Evolutionary conservation across 306 rosid species (phyloP), one percentile per base, ranked within the genome.

Genomic region (Oemleria cerasiformis): DNA sequence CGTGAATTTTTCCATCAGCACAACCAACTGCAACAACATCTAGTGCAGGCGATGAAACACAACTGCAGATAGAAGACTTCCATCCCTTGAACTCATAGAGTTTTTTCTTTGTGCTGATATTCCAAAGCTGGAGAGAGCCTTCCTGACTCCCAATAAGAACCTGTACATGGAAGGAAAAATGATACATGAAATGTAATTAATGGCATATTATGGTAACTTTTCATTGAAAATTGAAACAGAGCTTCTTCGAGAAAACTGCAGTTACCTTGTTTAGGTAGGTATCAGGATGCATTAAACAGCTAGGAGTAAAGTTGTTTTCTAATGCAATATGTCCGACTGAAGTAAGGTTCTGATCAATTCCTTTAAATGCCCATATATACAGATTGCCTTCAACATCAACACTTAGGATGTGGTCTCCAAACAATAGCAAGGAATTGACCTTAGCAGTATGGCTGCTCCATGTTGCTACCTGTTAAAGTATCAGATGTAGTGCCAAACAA

Each of bases 11-110:
- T 78, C 98, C 98, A 36, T 94, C 97, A 39, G 92, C 82, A 72
- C 97, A 94, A 69, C 98, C 98, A 78, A 91, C 84, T 30, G 96
- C 98, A 77, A 94, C 82, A 45, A 91, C 95, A 77, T 94, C 97
- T 7, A 91, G 83, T 7, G 97, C 97, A 73, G 98, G 98, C 30
- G 97, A 94, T 3, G 97, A 87, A 65, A 94, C 87, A 68, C 94
- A 87, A 69, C 92, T 81, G 62, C 85, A 60, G 57, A 94, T 70
- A 20, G 97, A 79, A 40, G 98, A 91, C 66, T 84, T 79, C 98
- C 98, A 94, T 66, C 98, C 97, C 78, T 85, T 91, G 72, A 94
- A 94, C 77, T 94, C 97, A 45, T 72, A 94, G 41, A 94, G 79
- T 51, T 77, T 87, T 81, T 89, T 94, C 90, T 82, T 80, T 16